phyloP scores from a whole-genome alignment of 805 yeast species.

The Metschnikowia peoriensis region DNA sequence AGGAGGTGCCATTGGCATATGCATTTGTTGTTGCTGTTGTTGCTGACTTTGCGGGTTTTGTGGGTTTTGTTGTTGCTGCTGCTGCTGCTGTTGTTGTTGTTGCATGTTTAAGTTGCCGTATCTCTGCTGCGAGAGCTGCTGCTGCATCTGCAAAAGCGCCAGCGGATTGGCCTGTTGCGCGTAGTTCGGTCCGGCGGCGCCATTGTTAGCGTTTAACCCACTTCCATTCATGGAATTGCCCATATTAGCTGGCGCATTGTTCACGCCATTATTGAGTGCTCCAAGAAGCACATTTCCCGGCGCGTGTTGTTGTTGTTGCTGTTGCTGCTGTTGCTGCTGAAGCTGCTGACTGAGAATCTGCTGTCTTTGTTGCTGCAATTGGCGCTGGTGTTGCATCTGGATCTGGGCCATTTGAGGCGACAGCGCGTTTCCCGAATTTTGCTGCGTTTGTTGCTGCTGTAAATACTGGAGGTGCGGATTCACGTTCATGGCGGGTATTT shows the following conservation, averaged over 20 bases:
- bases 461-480: constrained; percentile 45
- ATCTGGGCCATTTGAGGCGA: constrained; percentile 38
- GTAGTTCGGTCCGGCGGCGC: constrained; percentile 12
- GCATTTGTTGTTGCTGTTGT: constrained; percentile 30
- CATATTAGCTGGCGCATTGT: not conserved
- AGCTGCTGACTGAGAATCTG: constrained; percentile 33
- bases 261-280: constrained; percentile 22
- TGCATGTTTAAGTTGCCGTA: constrained; percentile 4
- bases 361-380: constrained; percentile 30
- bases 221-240: constrained; percentile 1
- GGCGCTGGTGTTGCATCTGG: constrained; percentile 30
- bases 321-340: constrained; percentile 29
- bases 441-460: constrained; percentile 35
- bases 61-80: constrained; percentile 14
- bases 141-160: constrained; percentile 25
- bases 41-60: constrained; percentile 19
- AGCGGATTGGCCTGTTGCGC: constrained; percentile 24
- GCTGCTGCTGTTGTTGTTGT: constrained; percentile 12
- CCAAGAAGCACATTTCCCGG: constrained; percentile 37
- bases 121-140: constrained; percentile 28
- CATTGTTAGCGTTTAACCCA: constrained; percentile 8
- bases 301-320: constrained; percentile 28
- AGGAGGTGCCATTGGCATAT: constrained; percentile 11
- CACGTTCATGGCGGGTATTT: constrained; percentile 31
- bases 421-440: constrained; percentile 21